Base-by-base conservation (phyloP, 768 basidiomycete genomes). In the Panaeolus cyanescens region DNA sequence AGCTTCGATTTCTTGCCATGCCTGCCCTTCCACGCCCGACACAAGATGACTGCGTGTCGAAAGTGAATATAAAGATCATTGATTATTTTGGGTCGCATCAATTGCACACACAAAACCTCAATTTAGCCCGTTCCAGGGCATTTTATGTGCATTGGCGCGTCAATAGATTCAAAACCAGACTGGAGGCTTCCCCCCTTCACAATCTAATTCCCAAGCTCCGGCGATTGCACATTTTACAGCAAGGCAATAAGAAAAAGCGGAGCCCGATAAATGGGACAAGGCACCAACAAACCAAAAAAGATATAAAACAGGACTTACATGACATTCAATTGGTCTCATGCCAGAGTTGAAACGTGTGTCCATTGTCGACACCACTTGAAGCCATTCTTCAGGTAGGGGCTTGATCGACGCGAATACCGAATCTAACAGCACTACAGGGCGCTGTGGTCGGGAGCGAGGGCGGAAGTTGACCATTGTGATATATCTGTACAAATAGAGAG, bases 351-450 rank as follows among this genome's bases (percentile, higher is more conserved):
- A 70, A 20, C 76, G 72, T 33, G 71, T 68, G 53, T 71, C 64
- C 73, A 85, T 69, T 58, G 66, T 66, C 64, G 79, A 60, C 59
- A 79, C 61, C n/a, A 82, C 70, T 67, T 88, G 82, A 55, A 73
- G 72, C 86, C 85, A 88, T 64, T 87, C 87, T 55, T 85, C 84
- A 5, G 87, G 85, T 2, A 77, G 71, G 0, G 76, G 70, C 66
- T 87, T 88, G 60, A 88, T 68, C 0, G 81, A 81, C 5, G 77
- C 75, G 62, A 83, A 70, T 58, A 85, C 81, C 4, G 79, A 72
- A 28, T 80, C 74, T 32, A 69, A 45, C n/a, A 77, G 68, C 32
- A 79, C 71, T 12, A 84, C 72, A 2, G 82, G 81, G 17, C 77
- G 72, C 53, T 71, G 74, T 1, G 86, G 80, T n/a, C 84, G 77